These are phyloP conservation scores for Microbotryum intermedium DNA, from an alignment of 1,284 basidiomycete genomes.

Conservation along the genomic window DNA sequence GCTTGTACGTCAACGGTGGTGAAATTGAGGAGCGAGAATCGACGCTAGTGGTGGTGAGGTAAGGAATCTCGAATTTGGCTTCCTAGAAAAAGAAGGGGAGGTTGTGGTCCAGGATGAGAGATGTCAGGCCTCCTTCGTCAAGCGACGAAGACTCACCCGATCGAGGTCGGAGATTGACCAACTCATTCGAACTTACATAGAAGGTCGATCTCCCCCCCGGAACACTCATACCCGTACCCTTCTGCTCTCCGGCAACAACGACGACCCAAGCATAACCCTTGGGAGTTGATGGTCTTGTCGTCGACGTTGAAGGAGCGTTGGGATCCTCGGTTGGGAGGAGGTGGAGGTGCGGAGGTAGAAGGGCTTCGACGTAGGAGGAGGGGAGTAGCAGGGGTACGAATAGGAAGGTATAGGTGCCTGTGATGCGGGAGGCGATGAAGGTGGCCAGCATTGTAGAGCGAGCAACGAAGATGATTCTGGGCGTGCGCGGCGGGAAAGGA, in stretches of 20 bases:
- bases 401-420: constrained; percentile 12
- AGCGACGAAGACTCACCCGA: background rate
- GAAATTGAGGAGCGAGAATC: background rate
- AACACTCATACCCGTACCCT: constrained; percentile 7
- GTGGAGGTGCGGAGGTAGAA: constrained; percentile 8
- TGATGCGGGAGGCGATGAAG: constrained; percentile 6
- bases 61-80: constrained; percentile 24
- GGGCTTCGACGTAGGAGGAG: constrained; percentile 2
- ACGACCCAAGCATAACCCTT: constrained; percentile 7
- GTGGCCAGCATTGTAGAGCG: constrained; percentile 1
- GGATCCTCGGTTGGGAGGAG: constrained; percentile 2
- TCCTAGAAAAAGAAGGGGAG: constrained; percentile 1
- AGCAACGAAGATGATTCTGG: background rate
- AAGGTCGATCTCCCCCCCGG: constrained; percentile 9
- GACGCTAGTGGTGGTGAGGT: constrained; percentile 7
- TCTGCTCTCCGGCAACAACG: constrained; percentile 15
- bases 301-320: background rate
- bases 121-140: background rate
- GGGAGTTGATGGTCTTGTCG: background rate
- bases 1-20: constrained; percentile 14
- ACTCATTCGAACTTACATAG: background rate
- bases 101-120: too few species aligned
- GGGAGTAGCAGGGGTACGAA: constrained; percentile 14
- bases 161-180: background rate
- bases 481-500: too few species aligned